Evolutionary conservation across 2,329 filamentous ascomycete genomes (phyloP), one percentile per base, ranked within the genome.

Genomic region (Zopfia rhizophila): DNA sequence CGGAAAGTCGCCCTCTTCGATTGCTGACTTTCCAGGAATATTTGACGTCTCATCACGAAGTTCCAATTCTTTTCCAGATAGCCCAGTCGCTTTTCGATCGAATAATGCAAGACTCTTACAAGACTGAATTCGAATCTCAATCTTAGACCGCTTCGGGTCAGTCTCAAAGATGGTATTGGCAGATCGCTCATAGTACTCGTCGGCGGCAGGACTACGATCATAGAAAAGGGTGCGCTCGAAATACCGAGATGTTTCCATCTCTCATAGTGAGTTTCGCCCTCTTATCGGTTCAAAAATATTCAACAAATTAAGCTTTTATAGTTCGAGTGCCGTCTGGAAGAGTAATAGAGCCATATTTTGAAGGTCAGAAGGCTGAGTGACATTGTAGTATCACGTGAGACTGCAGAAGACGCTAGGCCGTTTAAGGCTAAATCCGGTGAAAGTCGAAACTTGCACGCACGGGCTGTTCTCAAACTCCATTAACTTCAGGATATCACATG

Each of bases 161-260:
- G 48, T 50, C 31, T 55, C 51, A 25, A 57, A 57, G n/a, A 57
- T 52, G 3, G 27, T 14, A 8, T 42, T 45, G 2, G 45, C 32
- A 8, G 51, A 54, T 38, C 48, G 38, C 13, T 44, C 29, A 32
- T 57, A 57, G 23, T 55, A 55, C 18, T 57, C 54, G 24, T 54
- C 45, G 5, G 51, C 41, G 6, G 43, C 45, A 2, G 54, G 45
- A 17, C 48, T 57, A 24, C 46, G 37, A 28, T 57, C 54, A 36
- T 55, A 45, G 32, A 55, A 57, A 10, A 57, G 27, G 2, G 54
- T 50, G 14, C 51, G 54, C 14, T 52, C 51, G 13, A 57, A 55
- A 25, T 52, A 52, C 16, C 22, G 45, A 28, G 54, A 57, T 2
- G 51, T 46, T n/a, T 49, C 37, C 54, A 57, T 57, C 16, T 35